Base-by-base conservation (phyloP, 495 filamentous ascomycete genomes). In the Tuber brumale region DNA sequence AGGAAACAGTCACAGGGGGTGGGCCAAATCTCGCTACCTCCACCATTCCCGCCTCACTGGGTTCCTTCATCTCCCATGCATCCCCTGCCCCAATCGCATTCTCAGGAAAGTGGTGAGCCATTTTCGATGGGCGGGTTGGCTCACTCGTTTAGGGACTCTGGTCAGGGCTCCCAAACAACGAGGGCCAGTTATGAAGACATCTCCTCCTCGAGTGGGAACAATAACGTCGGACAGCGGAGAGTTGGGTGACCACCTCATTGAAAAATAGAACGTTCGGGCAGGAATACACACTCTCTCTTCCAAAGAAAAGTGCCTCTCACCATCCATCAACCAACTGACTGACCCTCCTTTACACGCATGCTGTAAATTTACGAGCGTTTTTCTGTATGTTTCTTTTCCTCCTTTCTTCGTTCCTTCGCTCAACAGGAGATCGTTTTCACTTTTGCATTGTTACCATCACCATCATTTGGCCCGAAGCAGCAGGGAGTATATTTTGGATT, bases 1-100 rank as follows among this genome's bases (percentile, higher is more conserved):
- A 80, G 78, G 46, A 80, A 77, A 57, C 76, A 80, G 44, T 80
- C 76, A 18, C 78, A 80, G 23, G 77, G 78, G 35, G 42, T 80
- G 21, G 39, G 72, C 70, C 74, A 71, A 35, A 80, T 80, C 35
- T 66, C 78, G 44, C 43, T 80, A 18, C 78, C 78, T 7, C 76
- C 78, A 45, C 45, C 73, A 16, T 79, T 57, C 70, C 23, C 78
- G 39, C 42, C 73, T 46, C 69, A 73, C 9, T 80, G 78, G 78
- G 45, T 48, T 39, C 51, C 78, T 35, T 31, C 27, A 4, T 35
- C 57, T 66, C 57, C 57, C 57, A 35, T 66, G 27, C 57, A 66
- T 66, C 4, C 27, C 57, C 27, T 61, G 12, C 57, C 57, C 27
- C 57, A 35, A 35, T 18, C 57, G 19, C 57, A 35, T 18, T 31